Conservation (phyloP, 2,329 filamentous ascomycete genomes). For the Emericellopsis atlantica region DNA sequence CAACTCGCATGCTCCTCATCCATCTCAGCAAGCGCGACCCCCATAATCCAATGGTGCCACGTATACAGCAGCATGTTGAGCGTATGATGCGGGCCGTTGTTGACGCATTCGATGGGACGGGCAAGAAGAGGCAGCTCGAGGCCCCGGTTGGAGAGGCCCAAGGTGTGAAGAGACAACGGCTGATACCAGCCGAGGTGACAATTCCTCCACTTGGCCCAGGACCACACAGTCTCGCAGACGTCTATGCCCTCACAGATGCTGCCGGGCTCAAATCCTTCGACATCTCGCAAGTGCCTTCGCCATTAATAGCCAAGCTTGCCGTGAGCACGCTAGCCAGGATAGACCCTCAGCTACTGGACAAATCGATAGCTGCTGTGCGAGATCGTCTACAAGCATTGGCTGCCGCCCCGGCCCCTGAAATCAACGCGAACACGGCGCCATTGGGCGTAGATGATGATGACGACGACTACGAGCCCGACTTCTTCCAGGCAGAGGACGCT, state of each 20-base stretch:
- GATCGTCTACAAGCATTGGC: slow-evolving; percentile 33
- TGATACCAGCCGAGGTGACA: slow-evolving; percentile 33
- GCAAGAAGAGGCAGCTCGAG: slow-evolving; percentile 63
- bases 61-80: slow-evolving; percentile 82
- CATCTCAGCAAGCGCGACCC: slow-evolving; percentile 81
- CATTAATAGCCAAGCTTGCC: slow-evolving; percentile 70
- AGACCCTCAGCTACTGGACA: slow-evolving; percentile 54
- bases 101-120: slow-evolving; percentile 68
- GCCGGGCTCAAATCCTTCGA: slow-evolving; percentile 67
- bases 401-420: slow-evolving; percentile 26
- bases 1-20: slow-evolving; percentile 68
- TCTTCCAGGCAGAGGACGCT: slow-evolving; percentile 61
- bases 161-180: slow-evolving; percentile 74
- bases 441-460: slow-evolving; percentile 68
- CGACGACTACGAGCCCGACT: slow-evolving; percentile 79
- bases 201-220: slow-evolving; percentile 64
- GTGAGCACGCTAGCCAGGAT: slow-evolving; percentile 64
- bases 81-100: slow-evolving; percentile 65
- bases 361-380: slow-evolving; percentile 56
- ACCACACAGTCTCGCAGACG: slow-evolving; percentile 64
- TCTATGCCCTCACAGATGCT: slow-evolving; percentile 75
- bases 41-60: slow-evolving; percentile 58
- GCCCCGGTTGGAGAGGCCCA: slow-evolving; percentile 58
- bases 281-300: slow-evolving; percentile 63
- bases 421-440: slow-evolving; percentile 47